Conservation (phyloP, 352 stramenopile species). For the Phytophthora capsici region DNA sequence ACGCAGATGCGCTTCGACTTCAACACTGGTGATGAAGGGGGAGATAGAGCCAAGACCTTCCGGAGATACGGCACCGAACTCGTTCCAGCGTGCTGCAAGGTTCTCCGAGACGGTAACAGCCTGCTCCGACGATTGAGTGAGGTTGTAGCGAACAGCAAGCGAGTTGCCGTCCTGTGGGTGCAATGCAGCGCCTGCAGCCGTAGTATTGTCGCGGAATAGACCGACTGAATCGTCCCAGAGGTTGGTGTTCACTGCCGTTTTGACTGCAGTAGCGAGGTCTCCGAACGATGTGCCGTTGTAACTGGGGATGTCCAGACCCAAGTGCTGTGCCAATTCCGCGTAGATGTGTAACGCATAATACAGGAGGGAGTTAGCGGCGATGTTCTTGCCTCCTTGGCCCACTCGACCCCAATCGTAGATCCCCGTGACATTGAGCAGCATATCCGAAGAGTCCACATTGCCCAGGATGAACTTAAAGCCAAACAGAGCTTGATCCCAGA, state of each 20-base stretch:
- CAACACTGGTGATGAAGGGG: conserved; percentile 39
- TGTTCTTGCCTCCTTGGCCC: conserved; percentile 48
- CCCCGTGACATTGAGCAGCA: conserved; percentile 35
- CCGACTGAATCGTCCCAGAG: conserved; percentile 37
- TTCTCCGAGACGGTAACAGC: conserved; percentile 26
- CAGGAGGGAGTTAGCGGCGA: conserved; percentile 41
- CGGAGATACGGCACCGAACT: conserved; percentile 39
- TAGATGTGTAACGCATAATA: conserved; percentile 35
- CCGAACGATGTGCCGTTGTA: conserved; percentile 35
- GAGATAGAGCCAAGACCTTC: conserved; percentile 40
- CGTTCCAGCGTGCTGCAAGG: conserved; percentile 34
- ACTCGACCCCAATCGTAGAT: conserved; percentile 40
- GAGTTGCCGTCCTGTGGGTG: conserved; percentile 43
- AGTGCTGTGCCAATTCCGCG: conserved; percentile 19
- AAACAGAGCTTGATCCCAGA: conserved; percentile 36
- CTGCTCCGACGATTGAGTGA: conserved; percentile 29
- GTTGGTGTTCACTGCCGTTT: conserved; percentile 36
- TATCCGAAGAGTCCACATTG: conserved; percentile 35
- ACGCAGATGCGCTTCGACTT: conserved; percentile 22
- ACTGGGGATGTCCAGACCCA: conserved; percentile 12
- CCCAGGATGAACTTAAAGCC: conserved; percentile 42
- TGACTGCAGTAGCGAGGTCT: conserved; percentile 30
- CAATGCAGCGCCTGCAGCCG: conserved; percentile 19
- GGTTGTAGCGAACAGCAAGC: conserved; percentile 40
- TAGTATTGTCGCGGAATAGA: conserved; percentile 43